Percentiles rank a stretch among this genome's conserved stretches.
These are phyloP conservation scores for Cucurbita argyrosperma DNA, from an alignment of 306 rosid genomes.

Conservation along the genomic window DNA sequence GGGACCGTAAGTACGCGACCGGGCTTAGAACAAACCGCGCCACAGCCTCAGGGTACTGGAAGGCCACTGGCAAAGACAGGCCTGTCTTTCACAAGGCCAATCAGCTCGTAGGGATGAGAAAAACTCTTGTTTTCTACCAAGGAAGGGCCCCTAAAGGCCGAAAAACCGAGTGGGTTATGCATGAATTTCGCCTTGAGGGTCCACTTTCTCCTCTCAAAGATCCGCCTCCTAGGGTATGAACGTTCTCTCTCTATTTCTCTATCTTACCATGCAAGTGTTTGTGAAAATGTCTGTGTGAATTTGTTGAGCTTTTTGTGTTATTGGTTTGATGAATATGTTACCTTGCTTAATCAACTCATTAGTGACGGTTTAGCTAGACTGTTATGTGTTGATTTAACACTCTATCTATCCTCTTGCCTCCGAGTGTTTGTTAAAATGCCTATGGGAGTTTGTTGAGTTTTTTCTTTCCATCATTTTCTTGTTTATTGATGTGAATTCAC, in stretches of 20 bases:
- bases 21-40: constrained; percentile 86
- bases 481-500: no score
- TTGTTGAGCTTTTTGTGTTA: neutral
- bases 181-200: constrained; percentile 69
- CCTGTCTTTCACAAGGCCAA: constrained; percentile 30
- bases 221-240: constrained; percentile 45
- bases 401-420: neutral
- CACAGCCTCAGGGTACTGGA: constrained; percentile 84
- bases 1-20: constrained; percentile 79
- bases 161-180: constrained; percentile 91
- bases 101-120: constrained; percentile 78
- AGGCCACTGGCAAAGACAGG: constrained; percentile 89
- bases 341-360: neutral
- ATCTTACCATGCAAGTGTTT: neutral
- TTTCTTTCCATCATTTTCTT: no score
- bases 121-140: constrained; percentile 82
- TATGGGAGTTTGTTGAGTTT: neutral
- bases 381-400: neutral
- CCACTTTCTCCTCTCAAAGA: constrained; percentile 37
- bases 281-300: neutral
- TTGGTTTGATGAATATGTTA: neutral
- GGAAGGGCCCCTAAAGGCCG: constrained; percentile 94
- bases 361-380: neutral
- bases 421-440: neutral
- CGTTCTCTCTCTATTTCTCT: neutral